A percentile compares a stretch with the other conserved stretches of the same genome.
Conservation (phyloP, 139 green algal species). For the Ettlia oleoabundans region DNA sequence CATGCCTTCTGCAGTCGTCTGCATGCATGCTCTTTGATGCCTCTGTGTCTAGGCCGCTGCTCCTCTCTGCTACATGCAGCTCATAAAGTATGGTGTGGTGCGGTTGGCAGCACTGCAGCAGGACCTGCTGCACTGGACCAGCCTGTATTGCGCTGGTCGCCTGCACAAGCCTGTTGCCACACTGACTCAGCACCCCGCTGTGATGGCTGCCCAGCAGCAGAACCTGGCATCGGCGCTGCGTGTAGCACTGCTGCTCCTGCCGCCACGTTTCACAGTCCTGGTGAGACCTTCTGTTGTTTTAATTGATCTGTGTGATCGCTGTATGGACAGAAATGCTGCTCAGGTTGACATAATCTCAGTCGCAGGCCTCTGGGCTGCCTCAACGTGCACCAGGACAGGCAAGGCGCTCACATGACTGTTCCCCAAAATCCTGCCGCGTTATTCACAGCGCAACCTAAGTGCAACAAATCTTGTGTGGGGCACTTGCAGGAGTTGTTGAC, state of each 20-base stretch:
- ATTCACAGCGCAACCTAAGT: too few relatives aligned
- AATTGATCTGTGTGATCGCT: too few relatives aligned
- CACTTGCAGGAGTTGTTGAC: slow-evolving; percentile 67
- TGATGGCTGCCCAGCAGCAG: slow-evolving; percentile 11
- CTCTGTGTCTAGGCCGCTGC: background rate
- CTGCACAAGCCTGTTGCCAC: slow-evolving; percentile 86
- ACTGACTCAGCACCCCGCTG: slow-evolving; percentile 39
- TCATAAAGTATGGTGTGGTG: slow-evolving; percentile 91
- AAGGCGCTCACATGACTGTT: too few relatives aligned
- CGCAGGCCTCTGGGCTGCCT: too few relatives aligned
- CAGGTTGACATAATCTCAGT: too few relatives aligned
- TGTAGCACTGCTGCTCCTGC: slow-evolving; percentile 78
- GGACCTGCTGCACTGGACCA: slow-evolving; percentile 79
- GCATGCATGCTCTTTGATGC: too few relatives aligned
- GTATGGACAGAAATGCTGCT: too few relatives aligned
- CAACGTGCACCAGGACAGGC: too few relatives aligned
- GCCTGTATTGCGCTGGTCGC: slow-evolving; percentile 79
- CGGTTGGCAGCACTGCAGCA: slow-evolving; percentile 46
- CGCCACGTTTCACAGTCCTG: slow-evolving; percentile 58
- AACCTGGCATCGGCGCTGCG: slow-evolving; percentile 75
- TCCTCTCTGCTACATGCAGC: slow-evolving; percentile 11
- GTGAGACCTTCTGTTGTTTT: too few relatives aligned
- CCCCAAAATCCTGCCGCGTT: too few relatives aligned
- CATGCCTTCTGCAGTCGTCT: too few relatives aligned
- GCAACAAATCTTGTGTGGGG: background rate